Evolutionary conservation across 345 rosid species (phyloP), one percentile per base, ranked within the genome.

Genomic region (Psidium guajava): DNA sequence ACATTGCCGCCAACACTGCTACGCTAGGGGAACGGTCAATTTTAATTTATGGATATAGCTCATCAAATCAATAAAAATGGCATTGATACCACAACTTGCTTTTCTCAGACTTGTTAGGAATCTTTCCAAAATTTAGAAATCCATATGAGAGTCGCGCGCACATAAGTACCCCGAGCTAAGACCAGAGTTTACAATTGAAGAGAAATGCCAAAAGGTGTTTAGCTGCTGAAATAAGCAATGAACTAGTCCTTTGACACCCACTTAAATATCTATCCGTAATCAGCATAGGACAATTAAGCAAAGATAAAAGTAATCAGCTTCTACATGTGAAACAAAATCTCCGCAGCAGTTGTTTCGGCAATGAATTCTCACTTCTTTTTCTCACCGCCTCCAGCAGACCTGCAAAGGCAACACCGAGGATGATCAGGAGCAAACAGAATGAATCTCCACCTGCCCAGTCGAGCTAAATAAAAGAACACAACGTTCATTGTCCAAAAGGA

Each of bases 341-440:
- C 20, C 24, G 83, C 84, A 54, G 59, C 55, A 32, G 47, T n/a
- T n/a, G 51, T 24, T 27, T 28, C 24, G 14, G 44, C 44, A 82
- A 61, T 24, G 24, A 36, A 21, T 53, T 82, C 53, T 85, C 86
- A 85, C 83, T 85, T 85, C 83, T 85, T 85, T 56, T 85, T 85
- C 83, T 85, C 86, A 14, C 75, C 86, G 9, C 89, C 93, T 55
- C 86, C 86, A 56, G 86, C 83, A 85, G 86, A 85, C 86, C 86
- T 85, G 69, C 52, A 24, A 77, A 54, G 73, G 42, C 11, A 44
- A 49, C 11, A 40, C 49, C 22, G 32, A 57, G 40, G 11, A 58
- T 69, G 54, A 42, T 44, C 32, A 36, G 28, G 56, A 18, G 20
- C 27, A 12, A 83, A 25, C 21, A 21, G 25, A 50, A 42, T 15